Base-by-base conservation (phyloP, 164 flowering plant species). In the Nymphaea colorata region DNA sequence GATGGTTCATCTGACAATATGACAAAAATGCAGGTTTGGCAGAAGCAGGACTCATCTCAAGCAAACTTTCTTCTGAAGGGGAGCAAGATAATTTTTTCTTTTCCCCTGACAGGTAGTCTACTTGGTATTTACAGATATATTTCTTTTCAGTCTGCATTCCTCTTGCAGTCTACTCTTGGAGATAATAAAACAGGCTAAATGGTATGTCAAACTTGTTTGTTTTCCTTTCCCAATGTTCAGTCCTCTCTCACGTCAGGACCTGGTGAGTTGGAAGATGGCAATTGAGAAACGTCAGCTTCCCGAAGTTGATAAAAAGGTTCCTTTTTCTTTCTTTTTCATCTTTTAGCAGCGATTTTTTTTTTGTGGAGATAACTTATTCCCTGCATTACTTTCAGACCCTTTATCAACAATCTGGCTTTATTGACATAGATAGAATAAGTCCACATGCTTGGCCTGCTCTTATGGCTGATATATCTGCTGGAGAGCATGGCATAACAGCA, bases 371-470 rank as follows among this genome's bases (percentile, higher is more conserved):
- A 61, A 61, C 64, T 61, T 17, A 17, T 17, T 61, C 17, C 42
- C 15, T 72, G n/a, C 18, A 25, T 43, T 63, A 76, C 47, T 55
- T 41, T 3, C 85, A 95, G 99, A 77, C 73, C 47, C 72, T 92
- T 72, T 75, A 83, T 70, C 80, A 82, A 69, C 66, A 76, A 69
- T 86, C 96, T 75, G 99, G 96, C 65, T 95, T 85, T 72, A 82
- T 92, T 61, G 99, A 95, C 78, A 76, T 84, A 66, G 97, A 90
- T 74, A 92, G 80, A 78, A 95, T 95, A 69, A 70, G 86, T 70
- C 90, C 96, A 25, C 90, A 90, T 82, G 98, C 96, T 66, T 92
- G 96, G 84, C 98, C 99, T 76, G 98, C 99, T 57, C 79, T 95
- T 67, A 80, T 88, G 63, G 97, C 98, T 75, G 99, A 95, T 71